These are phyloP conservation scores for Mycena latifolia DNA, from an alignment of 768 basidiomycete species.

Conservation along the genomic window DNA sequence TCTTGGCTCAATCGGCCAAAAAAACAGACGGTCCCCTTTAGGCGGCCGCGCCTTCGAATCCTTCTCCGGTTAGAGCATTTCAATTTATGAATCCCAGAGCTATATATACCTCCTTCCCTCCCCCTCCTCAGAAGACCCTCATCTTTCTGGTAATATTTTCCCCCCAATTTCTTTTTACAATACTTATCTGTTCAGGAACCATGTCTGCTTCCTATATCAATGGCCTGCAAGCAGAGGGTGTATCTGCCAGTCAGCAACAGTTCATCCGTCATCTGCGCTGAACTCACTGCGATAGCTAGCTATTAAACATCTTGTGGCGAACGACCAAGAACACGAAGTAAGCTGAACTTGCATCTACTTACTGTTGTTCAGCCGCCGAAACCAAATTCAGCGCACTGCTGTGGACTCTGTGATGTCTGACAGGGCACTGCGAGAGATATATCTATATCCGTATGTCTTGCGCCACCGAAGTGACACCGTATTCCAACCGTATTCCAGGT, in stretches of 20 bases:
- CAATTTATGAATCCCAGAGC: not conserved
- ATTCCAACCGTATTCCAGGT: slow-evolving; percentile 52
- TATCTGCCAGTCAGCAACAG: slow-evolving; percentile 62
- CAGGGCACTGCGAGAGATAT: slow-evolving; percentile 77
- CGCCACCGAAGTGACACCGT: slow-evolving; percentile 4
- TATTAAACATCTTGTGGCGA: slow-evolving; percentile 81
- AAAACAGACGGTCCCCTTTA: no score
- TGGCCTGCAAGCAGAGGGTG: slow-evolving; percentile 74
- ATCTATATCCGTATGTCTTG: slow-evolving; percentile 71
- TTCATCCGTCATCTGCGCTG: not conserved
- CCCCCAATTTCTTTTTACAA: not conserved
- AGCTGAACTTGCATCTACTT: not conserved
- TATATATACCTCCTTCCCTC: not conserved
- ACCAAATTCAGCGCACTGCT: slow-evolving; percentile 55
- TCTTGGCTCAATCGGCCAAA: no score
- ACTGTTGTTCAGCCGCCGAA: not conserved
- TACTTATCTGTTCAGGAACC: slow-evolving; percentile 51
- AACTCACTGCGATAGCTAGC: slow-evolving; percentile 46
- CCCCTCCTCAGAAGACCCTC: slow-evolving; percentile 79
- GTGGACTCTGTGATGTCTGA: slow-evolving; percentile 74
- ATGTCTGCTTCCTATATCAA: slow-evolving; percentile 77
- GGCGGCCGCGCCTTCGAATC: slow-evolving; percentile 78
- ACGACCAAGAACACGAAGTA: slow-evolving; percentile 79
- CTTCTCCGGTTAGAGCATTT: slow-evolving; percentile 58
- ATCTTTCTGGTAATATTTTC: slow-evolving; percentile 63